These are phyloP conservation scores for Haematococcus lacustris DNA, from an alignment of 139 green algal genomes.

Conservation along the genomic window DNA sequence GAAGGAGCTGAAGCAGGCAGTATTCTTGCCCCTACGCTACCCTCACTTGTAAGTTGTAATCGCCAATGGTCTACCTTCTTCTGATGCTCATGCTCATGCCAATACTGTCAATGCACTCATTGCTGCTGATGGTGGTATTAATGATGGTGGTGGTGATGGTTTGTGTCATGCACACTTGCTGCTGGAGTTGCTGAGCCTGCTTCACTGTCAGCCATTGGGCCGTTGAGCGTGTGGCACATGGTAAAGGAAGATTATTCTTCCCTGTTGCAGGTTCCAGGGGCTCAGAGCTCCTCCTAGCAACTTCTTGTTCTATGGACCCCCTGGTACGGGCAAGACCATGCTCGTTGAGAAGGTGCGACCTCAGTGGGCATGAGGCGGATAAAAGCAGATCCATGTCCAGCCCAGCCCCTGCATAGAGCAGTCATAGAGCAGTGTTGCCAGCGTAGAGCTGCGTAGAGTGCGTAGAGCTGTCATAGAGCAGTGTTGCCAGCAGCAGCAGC, in stretches of 20 bases:
- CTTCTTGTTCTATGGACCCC: slow-evolving; percentile 47
- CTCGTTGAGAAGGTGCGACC: slow-evolving; percentile 58
- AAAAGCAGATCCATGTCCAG: too few relatives aligned
- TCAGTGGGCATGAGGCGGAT: too few relatives aligned
- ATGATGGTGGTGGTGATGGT: neutral
- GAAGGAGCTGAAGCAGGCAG: slow-evolving; percentile 41
- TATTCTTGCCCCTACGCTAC: slow-evolving; percentile 43
- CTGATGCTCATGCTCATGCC: neutral
- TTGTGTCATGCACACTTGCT: neutral
- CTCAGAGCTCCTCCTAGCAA: slow-evolving; percentile 40
- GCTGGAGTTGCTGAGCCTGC: neutral
- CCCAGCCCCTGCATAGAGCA: too few relatives aligned
- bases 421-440: too few relatives aligned
- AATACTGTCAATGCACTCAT: neutral
- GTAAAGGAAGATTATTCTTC: neutral
- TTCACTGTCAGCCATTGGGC: too few relatives aligned
- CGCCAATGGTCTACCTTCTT: neutral
- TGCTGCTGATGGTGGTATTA: neutral
- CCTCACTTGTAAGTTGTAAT: slow-evolving; percentile 38
- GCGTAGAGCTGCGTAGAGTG: too few relatives aligned
- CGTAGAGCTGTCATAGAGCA: too few relatives aligned
- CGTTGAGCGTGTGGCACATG: neutral
- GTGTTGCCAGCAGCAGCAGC: too few relatives aligned
- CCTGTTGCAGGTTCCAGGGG: slow-evolving; percentile 38
- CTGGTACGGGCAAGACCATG: slow-evolving; percentile 60